Base-by-base conservation (phyloP, 2,329 filamentous ascomycete species). In the Leptographium lundbergii region DNA sequence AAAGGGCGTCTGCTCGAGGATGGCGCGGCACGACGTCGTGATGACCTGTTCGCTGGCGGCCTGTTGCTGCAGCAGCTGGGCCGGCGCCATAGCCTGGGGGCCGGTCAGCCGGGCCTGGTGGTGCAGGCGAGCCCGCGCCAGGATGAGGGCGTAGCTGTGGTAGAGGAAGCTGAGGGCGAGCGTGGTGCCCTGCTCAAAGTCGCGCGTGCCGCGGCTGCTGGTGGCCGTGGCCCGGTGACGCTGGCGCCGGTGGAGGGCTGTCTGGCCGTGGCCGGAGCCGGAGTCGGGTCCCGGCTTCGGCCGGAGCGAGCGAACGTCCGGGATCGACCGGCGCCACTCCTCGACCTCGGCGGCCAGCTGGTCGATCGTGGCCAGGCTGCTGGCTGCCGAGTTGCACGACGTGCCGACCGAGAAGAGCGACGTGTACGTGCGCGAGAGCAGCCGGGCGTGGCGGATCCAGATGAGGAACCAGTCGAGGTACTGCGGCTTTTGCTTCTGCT, bases 381-480 rank as follows among this genome's bases (percentile, higher is more conserved):
- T 64, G 2, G 63, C 58, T 19, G 63, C 59, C 1, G 67, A 63
- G 19, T 66, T 65, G 0, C 66, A 64, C 0, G 65, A 62, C 7
- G 65, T 66, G 9, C 68, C 66, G 2, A 66, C 65, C 0, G 67
- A 68, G 55, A 70, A 70, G 11, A 71, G 63, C 0, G 65, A 68
- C 0, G 66, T 63, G 39, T 68, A 64, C 1, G 67, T 65, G 14
- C 67, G 62, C 1, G 69, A 69, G 1, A 71, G 56, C 0, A 70
- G 57, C 0, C 68, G 65, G 0, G 65, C 63, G 25, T 70, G 65
- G 3, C 67, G 67, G 11, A 65, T 65, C 1, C 60, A 58, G 6
- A 64, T 56, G 4, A 70, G 57, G 47, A 68, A 65, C 66, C 66
- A 69, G 59, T 66, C 65, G 45, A 66, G 63, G 29, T 39, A 7